Percentiles rank a stretch among this genome's conserved stretches.
These are phyloP conservation scores for Cubamyces sp. DNA, from an alignment of 768 basidiomycete genomes.

Conservation along the genomic window DNA sequence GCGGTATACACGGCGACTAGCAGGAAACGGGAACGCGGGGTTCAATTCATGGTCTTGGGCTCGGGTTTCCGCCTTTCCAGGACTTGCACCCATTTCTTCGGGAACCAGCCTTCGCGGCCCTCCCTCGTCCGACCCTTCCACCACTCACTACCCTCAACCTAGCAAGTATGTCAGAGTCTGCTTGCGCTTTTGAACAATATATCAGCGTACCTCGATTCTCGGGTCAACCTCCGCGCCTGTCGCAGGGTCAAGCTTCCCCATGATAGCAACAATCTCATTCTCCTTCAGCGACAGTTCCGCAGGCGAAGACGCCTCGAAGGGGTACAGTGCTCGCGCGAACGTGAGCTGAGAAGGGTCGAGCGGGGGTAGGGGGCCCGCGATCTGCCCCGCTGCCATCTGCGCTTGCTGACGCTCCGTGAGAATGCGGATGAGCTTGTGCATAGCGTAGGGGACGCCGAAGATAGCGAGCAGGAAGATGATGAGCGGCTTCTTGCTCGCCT, in stretches of 20 bases:
- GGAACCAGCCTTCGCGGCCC: constrained; percentile 95
- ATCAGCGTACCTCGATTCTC: constrained; percentile 49
- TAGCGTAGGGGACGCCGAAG: constrained; percentile 90
- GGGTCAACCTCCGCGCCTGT: constrained; percentile 73
- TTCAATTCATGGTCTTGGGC: constrained; percentile 46
- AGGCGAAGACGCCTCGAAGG: constrained; percentile 74
- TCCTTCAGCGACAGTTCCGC: constrained; percentile 82
- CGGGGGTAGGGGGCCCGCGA: constrained; percentile 49
- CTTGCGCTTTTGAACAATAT: neutral
- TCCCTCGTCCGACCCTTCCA: constrained; percentile 94
- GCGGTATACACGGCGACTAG: constrained; percentile 4
- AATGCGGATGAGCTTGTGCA: constrained; percentile 85
- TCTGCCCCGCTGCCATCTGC: constrained; percentile 42
- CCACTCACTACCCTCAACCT: constrained; percentile 72
- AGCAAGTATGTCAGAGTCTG: neutral
- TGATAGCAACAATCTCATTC: constrained; percentile 93
- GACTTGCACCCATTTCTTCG: constrained; percentile 83
- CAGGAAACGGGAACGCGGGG: neutral
- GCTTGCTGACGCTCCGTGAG: constrained; percentile 62
- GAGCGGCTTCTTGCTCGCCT: constrained; percentile 86
- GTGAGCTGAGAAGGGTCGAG: constrained; percentile 80
- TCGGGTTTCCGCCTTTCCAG: constrained; percentile 52
- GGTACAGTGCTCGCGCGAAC: constrained; percentile 82
- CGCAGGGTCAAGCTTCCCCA: constrained; percentile 74
- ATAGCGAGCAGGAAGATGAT: constrained; percentile 93